phyloP scores from a whole-genome alignment of 2,329 filamentous ascomycete species.

The Talaromyces sp. region DNA sequence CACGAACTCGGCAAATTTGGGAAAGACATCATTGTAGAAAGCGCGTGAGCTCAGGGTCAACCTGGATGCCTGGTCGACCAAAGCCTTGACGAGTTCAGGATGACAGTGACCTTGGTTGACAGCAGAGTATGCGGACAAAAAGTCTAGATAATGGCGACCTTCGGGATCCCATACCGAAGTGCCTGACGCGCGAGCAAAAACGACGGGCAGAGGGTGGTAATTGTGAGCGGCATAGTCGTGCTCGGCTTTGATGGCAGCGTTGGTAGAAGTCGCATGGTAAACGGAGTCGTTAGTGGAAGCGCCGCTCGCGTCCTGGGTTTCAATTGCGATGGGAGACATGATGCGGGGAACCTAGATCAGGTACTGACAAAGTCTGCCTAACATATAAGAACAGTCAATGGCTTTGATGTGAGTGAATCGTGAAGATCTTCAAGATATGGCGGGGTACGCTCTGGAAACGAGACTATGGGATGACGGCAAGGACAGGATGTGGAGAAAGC shows the following conservation, averaged over 20 bases:
- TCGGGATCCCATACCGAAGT: constrained; percentile 96
- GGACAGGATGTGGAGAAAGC: background rate
- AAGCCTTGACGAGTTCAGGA: constrained; percentile 86
- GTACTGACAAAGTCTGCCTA: background rate
- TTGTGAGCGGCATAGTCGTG: constrained; percentile 90
- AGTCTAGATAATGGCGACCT: constrained; percentile 92
- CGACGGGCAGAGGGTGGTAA: constrained; percentile 94
- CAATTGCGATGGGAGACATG: constrained; percentile 26
- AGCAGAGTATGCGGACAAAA: constrained; percentile 94
- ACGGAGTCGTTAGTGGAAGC: constrained; percentile 39
- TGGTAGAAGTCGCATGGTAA: constrained; percentile 74
- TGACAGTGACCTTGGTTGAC: constrained; percentile 99
- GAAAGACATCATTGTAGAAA: constrained; percentile 98
- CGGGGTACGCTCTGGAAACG: background rate
- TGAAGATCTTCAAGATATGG: background rate
- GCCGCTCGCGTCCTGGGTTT: constrained; percentile 35
- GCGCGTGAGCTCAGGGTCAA: constrained; percentile 90
- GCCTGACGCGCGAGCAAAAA: constrained; percentile 81
- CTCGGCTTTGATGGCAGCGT: constrained; percentile 75
- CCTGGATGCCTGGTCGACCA: constrained; percentile 83
- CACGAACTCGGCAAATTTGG: constrained; percentile 89
- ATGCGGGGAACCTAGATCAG: background rate
- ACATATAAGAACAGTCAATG: background rate
- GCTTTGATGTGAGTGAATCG: background rate
- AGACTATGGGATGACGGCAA: background rate